Conservation (phyloP, 768 basidiomycete genomes). For the Suillus weaverae region DNA sequence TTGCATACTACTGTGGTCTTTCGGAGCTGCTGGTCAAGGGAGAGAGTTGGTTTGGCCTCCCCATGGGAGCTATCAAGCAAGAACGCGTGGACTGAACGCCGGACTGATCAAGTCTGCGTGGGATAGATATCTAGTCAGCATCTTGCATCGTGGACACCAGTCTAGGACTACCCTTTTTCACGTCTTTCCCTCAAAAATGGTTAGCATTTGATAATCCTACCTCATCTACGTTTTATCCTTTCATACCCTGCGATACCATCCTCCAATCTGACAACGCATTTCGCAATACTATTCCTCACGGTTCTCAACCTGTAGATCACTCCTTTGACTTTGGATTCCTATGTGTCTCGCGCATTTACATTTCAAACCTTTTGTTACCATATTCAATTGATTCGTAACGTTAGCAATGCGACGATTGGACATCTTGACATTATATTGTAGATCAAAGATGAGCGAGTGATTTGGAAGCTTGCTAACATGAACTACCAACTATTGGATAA, state of each 20-base stretch:
- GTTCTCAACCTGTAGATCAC: not conserved
- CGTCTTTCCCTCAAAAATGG: slow-evolving; percentile 4
- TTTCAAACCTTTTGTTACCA: not conserved
- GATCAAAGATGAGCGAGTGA: not conserved
- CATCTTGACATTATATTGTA: not conserved
- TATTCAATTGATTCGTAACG: not conserved
- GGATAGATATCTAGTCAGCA: not conserved
- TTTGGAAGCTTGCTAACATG: not conserved
- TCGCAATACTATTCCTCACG: not conserved
- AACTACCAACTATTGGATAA: not conserved
- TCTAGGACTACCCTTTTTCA: not conserved
- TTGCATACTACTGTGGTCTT: slow-evolving; percentile 48
- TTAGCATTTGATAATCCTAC: not conserved
- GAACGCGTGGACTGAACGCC: not conserved
- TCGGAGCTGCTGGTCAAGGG: slow-evolving; percentile 40
- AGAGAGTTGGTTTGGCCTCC: slow-evolving; percentile 42
- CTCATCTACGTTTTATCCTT: not conserved
- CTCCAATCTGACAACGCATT: not conserved
- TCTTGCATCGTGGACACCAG: not conserved
- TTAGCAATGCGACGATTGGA: not conserved
- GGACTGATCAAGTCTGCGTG: not conserved
- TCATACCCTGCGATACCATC: not conserved
- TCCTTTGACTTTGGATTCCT: not conserved
- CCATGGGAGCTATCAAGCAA: slow-evolving; percentile 33
- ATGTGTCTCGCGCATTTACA: not conserved